Evolutionary conservation across 805 yeast species (phyloP).

Genomic region (Monosporozyma yasuniensis): DNA sequence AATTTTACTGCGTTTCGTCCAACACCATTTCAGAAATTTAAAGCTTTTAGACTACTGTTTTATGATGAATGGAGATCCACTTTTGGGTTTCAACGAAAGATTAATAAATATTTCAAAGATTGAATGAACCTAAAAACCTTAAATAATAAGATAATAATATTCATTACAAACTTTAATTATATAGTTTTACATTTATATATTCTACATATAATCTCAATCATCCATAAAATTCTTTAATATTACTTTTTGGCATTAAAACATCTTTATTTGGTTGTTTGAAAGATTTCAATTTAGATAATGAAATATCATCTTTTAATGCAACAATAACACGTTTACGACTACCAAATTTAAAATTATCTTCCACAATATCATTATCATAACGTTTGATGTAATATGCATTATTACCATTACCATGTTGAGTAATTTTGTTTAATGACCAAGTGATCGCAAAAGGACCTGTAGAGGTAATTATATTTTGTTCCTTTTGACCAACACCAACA

Average conservation of each 20-base stretch:
- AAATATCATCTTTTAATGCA: constrained; percentile 69
- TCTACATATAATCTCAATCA: not conserved
- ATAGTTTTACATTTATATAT: not conserved
- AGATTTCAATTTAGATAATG: constrained; percentile 52
- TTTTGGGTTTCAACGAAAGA: constrained; percentile 37
- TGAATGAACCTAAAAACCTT: not conserved
- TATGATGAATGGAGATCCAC: constrained; percentile 50
- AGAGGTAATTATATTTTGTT: constrained; percentile 65
- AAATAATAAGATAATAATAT: not conserved
- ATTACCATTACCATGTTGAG: constrained; percentile 35
- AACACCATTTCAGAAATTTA: constrained; percentile 44
- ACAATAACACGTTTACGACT: constrained; percentile 62
- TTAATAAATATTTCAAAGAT: constrained; percentile 11
- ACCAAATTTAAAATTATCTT: constrained; percentile 72
- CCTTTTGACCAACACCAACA: constrained; percentile 53
- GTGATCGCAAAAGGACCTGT: constrained; percentile 75
- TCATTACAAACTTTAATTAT: not conserved
- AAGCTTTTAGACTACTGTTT: constrained; percentile 53
- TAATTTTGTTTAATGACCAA: constrained; percentile 62
- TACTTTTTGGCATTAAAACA: constrained; percentile 29
- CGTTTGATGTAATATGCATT: constrained; percentile 49
- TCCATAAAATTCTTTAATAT: constrained; percentile 3
- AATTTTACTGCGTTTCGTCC: constrained; percentile 34
- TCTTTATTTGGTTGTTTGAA: constrained; percentile 50
- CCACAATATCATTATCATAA: constrained; percentile 53